Percentiles rank a stretch among this genome's conserved stretches.
Evolutionary conservation across 2,329 filamentous ascomycete species (phyloP).

Genomic region (Neofusicoccum cordaticola): DNA sequence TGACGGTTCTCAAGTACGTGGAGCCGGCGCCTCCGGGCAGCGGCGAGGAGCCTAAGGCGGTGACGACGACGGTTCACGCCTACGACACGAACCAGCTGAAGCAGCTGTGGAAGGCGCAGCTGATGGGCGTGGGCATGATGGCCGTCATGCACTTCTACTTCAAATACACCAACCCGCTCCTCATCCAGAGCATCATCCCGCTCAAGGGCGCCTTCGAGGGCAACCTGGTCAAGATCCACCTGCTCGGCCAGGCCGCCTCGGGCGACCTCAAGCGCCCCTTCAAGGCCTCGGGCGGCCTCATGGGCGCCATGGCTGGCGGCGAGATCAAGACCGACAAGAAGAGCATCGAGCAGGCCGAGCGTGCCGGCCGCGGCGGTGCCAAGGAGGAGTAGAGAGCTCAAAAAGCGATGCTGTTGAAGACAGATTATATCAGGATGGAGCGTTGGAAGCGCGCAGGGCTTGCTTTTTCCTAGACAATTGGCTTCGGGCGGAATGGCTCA

Average conservation of each 20-base stretch:
- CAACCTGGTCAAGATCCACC: constrained; percentile 93
- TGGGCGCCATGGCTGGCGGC: constrained; percentile 70
- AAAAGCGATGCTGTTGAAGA: too few species aligned
- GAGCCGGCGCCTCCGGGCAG: constrained; percentile 93
- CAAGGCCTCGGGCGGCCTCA: constrained; percentile 81
- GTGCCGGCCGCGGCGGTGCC: constrained; percentile 48
- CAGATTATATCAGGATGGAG: background rate
- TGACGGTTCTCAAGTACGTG: constrained; percentile 98
- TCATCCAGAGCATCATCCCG: constrained; percentile 98
- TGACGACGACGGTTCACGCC: constrained; percentile 93
- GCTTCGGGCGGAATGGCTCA: background rate
- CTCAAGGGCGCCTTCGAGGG: constrained; percentile 93
- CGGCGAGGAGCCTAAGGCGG: constrained; percentile 89
- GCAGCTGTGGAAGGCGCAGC: constrained; percentile 79
- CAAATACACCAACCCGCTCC: constrained; percentile 98
- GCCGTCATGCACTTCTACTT: constrained; percentile 97
- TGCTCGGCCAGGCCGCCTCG: constrained; percentile 79
- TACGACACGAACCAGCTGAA: constrained; percentile 89
- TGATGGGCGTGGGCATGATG: constrained; percentile 99
- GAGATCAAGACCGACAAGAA: constrained; percentile 79
- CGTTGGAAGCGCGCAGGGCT: background rate
- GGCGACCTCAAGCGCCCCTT: constrained; percentile 95
- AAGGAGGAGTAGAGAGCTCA: constrained; percentile 49
- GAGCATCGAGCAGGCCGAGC: constrained; percentile 54
- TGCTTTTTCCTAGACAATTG: background rate